Evolutionary conservation across 2,329 filamentous ascomycete genomes (phyloP).

Genomic region (Cercospora sp.): DNA sequence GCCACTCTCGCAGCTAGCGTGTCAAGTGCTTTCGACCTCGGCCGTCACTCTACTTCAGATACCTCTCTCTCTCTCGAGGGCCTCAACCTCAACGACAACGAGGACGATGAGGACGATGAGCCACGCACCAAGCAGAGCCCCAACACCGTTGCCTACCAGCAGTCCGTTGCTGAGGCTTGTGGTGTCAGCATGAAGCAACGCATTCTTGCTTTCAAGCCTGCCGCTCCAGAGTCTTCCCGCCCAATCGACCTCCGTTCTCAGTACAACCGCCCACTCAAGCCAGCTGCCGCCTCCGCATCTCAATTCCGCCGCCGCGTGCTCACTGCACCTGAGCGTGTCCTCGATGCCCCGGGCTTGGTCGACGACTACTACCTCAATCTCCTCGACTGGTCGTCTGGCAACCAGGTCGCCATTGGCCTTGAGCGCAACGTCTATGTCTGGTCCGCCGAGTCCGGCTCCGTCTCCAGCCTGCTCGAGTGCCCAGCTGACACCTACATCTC

Average conservation of each 20-base stretch:
- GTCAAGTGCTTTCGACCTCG: constrained; percentile 65
- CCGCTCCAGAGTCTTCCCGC: constrained; percentile 95
- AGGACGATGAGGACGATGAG: constrained; percentile 64
- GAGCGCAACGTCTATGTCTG: constrained; percentile 98
- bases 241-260: constrained; percentile 96
- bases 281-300: constrained; percentile 69
- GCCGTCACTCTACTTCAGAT: constrained; percentile 61
- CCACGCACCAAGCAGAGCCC: constrained; percentile 73
- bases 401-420: constrained; percentile 96
- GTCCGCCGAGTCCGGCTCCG: constrained; percentile 91
- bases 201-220: constrained; percentile 97
- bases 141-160: constrained; percentile 86
- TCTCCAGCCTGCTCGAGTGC: constrained; percentile 85
- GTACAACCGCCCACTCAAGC: constrained; percentile 94
- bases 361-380: constrained; percentile 99
- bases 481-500: constrained; percentile 90
- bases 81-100: constrained; percentile 74
- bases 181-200: constrained; percentile 91
- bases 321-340: constrained; percentile 90
- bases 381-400: constrained; percentile 95
- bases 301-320: constrained; percentile 90
- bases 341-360: constrained; percentile 92
- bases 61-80: constrained; percentile 73
- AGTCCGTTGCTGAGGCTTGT: constrained; percentile 84
- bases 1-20: constrained; percentile 70